These are phyloP conservation scores for Gossypium schwendimanii DNA, from an alignment of 441 rosid genomes.

Conservation along the genomic window DNA sequence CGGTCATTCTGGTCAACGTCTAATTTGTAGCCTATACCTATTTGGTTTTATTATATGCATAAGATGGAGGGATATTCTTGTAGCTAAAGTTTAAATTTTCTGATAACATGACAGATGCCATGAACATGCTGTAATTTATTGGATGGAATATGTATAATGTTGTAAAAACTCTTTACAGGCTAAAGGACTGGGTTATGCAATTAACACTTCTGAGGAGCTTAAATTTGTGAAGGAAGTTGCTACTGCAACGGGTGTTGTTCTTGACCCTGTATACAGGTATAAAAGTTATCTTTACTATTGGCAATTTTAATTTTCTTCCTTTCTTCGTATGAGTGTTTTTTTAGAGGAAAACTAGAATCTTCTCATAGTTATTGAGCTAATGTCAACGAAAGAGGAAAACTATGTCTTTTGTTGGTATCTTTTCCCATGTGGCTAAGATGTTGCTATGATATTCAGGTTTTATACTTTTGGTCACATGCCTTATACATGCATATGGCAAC, in stretches of 20 bases:
- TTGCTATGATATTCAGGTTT: neutral
- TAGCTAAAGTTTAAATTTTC: neutral
- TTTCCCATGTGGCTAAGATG: neutral
- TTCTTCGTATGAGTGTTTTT: neutral
- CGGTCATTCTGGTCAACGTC: neutral
- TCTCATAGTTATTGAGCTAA: neutral
- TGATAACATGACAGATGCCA: neutral
- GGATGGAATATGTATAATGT: neutral
- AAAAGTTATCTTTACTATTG: neutral
- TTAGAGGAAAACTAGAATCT: neutral
- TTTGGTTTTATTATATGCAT: neutral
- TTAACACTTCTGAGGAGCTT: slow-evolving; percentile 71
- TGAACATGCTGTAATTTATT: neutral
- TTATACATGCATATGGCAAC: neutral
- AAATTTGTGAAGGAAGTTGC: slow-evolving; percentile 77
- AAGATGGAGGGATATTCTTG: neutral
- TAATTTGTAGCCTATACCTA: neutral
- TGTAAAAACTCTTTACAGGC: slow-evolving; percentile 37
- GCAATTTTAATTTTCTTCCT: neutral
- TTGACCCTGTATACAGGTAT: slow-evolving; percentile 93
- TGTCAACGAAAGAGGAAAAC: neutral
- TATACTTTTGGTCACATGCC: neutral
- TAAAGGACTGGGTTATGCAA: slow-evolving; percentile 80
- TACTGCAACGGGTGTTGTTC: slow-evolving; percentile 62
- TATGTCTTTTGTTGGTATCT: neutral